Evolutionary conservation across 768 basidiomycete species (phyloP).

Genomic region (Grammothele lineata): DNA sequence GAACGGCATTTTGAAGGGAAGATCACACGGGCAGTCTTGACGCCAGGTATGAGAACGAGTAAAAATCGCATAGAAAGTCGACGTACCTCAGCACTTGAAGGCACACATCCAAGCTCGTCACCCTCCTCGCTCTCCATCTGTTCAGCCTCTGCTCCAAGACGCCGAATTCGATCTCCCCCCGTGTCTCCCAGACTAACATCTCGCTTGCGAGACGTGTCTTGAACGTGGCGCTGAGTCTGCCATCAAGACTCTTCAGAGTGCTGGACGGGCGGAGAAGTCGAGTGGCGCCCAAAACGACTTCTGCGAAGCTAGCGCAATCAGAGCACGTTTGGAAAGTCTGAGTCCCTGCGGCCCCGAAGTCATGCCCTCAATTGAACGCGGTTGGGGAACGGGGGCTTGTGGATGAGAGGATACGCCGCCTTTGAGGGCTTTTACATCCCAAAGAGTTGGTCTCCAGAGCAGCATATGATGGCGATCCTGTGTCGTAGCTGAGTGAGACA

Average conservation of each 20-base stretch:
- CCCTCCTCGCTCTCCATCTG: slow-evolving; percentile 26
- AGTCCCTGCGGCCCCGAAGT: slow-evolving; percentile 27
- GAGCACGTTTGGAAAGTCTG: slow-evolving; percentile 35
- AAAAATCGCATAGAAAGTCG: not conserved
- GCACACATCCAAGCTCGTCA: slow-evolving; percentile 53
- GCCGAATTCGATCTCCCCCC: slow-evolving; percentile 18
- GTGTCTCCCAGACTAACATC: slow-evolving; percentile 61
- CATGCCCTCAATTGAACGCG: slow-evolving; percentile 34
- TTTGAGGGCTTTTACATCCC: slow-evolving; percentile 39
- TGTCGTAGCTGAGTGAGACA: slow-evolving; percentile 5
- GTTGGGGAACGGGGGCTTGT: slow-evolving; percentile 78
- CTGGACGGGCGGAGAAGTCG: slow-evolving; percentile 64
- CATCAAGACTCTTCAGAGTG: slow-evolving; percentile 56
- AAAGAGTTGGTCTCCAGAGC: slow-evolving; percentile 45
- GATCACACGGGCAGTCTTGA: slow-evolving; percentile 40
- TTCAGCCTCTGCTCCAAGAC: slow-evolving; percentile 21
- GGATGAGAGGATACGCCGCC: slow-evolving; percentile 50
- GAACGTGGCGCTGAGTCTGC: slow-evolving; percentile 48
- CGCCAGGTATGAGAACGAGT: not conserved
- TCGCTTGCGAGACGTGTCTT: slow-evolving; percentile 75
- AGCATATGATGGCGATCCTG: slow-evolving; percentile 5
- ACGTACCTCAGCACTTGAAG: slow-evolving; percentile 47
- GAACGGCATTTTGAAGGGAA: slow-evolving; percentile 44
- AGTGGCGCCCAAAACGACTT: slow-evolving; percentile 23
- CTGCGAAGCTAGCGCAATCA: slow-evolving; percentile 21